Evolutionary conservation across 306 rosid genomes (phyloP), one percentile per base, ranked within the genome.

Genomic region (Cyamopsis tetragonoloba): DNA sequence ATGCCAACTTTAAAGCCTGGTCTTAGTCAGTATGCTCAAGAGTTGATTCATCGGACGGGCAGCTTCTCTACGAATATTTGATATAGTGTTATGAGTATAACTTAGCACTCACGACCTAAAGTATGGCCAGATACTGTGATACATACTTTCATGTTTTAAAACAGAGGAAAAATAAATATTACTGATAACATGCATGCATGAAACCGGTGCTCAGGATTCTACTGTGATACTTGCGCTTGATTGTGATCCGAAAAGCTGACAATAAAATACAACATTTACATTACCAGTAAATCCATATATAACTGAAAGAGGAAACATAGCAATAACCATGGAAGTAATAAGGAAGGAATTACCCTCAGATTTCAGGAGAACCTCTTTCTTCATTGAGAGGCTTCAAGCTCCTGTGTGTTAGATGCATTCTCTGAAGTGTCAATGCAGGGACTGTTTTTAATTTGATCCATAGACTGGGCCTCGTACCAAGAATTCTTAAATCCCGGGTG

Each of bases 361-460:
- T 41, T 72, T 51, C 15, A 28, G 62, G 43, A 12, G 34, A 23
- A 49, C 54, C 11, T 62, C 48, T 10, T 58, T 71, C 47, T 77
- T 92, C 88, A 86, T n/a, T 83, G 80, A 22, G 91, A 81, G 73
- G 86, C 72, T 81, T 79, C 92, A 18, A 71, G 71, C 54, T 81
- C 84, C 77, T 84, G 64, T 17, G 60, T 77, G 73, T 73, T 81
- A 0, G 88, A 89, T 48, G 86, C 74, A 60, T 85, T 78, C 60
- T 84, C 88, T 0, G 93, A 82, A 34, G 48, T 78, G 72, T 83
- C 93, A 7, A 77, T 18, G 71, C 84, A 67, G 66, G 86, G 79
- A 78, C 72, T 75, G 46, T 46, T 81, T 57, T 68, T 83, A 10
- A 26, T 70, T 32, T 73, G 87, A 66, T 88, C 62, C 38, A 51